phyloP scores from a whole-genome alignment of 163 green algal species.

The Chloroidium sp. region DNA sequence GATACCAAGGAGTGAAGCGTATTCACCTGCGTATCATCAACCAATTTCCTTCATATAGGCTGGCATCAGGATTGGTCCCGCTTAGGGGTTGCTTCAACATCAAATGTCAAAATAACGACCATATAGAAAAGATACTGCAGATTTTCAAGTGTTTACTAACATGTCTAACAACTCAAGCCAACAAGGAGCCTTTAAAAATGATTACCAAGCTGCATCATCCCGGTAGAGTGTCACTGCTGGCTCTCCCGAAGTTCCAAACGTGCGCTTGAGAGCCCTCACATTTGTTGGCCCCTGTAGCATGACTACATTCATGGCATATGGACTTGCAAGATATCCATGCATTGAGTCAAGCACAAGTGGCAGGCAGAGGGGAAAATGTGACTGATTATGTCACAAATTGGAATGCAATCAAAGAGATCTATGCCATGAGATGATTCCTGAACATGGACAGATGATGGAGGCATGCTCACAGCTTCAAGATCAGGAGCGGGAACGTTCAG shows the following conservation, averaged over 20 bases:
- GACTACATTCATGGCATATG: background rate
- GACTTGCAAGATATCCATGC: too few relatives aligned
- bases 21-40: background rate
- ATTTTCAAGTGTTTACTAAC: background rate
- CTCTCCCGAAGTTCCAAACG: slow-evolving; percentile 46
- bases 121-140: background rate
- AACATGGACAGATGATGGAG: too few relatives aligned
- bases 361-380: too few relatives aligned
- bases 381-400: too few relatives aligned
- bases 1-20: too few relatives aligned
- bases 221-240: slow-evolving; percentile 67
- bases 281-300: slow-evolving; percentile 43
- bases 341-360: too few relatives aligned
- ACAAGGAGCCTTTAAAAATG: background rate
- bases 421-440: too few relatives aligned
- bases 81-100: background rate
- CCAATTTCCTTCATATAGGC: background rate
- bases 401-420: too few relatives aligned
- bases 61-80: background rate
- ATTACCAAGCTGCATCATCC: slow-evolving; percentile 10
- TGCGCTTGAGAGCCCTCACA: slow-evolving; percentile 51
- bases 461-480: slow-evolving; percentile 8
- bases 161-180: background rate
- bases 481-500: slow-evolving; percentile 11
- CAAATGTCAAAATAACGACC: background rate